Conservation (phyloP, 2,329 filamentous ascomycete species). For the Orbilia brochopaga region DNA sequence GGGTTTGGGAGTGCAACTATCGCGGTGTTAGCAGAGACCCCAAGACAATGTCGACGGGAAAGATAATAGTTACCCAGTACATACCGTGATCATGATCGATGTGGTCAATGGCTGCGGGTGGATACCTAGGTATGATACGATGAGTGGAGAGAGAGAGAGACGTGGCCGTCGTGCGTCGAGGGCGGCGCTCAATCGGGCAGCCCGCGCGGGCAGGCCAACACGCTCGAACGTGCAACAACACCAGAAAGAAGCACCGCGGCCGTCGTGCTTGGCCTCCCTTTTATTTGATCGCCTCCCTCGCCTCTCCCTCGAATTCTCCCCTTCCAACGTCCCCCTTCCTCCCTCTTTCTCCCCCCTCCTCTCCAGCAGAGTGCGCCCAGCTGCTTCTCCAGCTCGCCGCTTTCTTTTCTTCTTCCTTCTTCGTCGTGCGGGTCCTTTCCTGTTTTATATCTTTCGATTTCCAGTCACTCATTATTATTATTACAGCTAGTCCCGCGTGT, state of each 20-base stretch:
- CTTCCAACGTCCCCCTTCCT: slow-evolving; percentile 21
- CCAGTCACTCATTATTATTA: slow-evolving; percentile 20
- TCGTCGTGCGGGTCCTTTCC: neutral
- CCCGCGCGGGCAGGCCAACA: neutral
- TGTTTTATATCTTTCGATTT: slow-evolving; percentile 27
- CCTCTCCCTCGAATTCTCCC: slow-evolving; percentile 3
- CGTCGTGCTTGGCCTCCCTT: slow-evolving; percentile 14
- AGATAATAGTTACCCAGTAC: too few species aligned
- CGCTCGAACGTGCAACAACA: slow-evolving; percentile 41
- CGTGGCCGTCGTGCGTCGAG: neutral
- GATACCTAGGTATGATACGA: too few species aligned
- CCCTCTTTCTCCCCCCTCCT: slow-evolving; percentile 21
- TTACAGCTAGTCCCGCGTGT: slow-evolving; percentile 7
- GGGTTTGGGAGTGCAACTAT: too few species aligned
- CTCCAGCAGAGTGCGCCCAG: slow-evolving; percentile 21
- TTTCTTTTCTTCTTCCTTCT: slow-evolving; percentile 27
- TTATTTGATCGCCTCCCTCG: slow-evolving; percentile 47
- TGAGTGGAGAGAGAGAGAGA: neutral
- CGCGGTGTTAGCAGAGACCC: too few species aligned
- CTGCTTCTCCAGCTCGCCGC: slow-evolving; percentile 39
- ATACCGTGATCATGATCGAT: too few species aligned
- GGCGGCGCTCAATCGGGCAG: slow-evolving; percentile 4
- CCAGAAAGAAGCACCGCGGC: neutral
- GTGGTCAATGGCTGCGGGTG: too few species aligned
- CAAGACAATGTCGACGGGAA: too few species aligned